Percentiles rank a stretch among this genome's conserved stretches.
Evolutionary conservation across 2,329 filamentous ascomycete genomes (phyloP).

Genomic region (Fusarium concolor): DNA sequence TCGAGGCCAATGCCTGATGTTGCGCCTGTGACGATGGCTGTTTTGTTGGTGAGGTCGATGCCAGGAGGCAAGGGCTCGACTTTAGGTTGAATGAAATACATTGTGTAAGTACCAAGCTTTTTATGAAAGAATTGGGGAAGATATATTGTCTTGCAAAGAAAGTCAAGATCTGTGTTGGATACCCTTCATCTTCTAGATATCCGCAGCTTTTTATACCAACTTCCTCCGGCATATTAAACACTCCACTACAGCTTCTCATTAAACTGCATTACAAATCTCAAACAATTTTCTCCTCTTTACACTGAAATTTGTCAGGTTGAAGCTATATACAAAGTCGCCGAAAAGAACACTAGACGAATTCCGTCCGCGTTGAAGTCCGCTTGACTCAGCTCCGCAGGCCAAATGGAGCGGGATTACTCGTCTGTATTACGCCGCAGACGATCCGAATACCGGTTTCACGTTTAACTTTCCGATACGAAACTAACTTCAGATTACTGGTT

Average conservation of each 20-base stretch:
- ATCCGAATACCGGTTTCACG: no score
- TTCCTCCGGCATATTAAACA: no score
- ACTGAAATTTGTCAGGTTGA: not conserved
- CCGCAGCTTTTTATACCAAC: not conserved
- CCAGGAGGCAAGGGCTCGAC: constrained; percentile 28
- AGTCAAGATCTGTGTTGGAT: not conserved
- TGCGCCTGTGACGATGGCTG: constrained; percentile 57
- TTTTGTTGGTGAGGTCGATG: constrained; percentile 44
- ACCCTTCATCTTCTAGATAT: not conserved
- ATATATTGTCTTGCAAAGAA: no score
- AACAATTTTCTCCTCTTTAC: not conserved
- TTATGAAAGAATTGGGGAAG: rapidly evolving
- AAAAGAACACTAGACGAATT: not conserved
- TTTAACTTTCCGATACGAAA: no score
- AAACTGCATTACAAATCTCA: not conserved
- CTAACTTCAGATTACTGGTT: no score
- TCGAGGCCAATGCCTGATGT: constrained; percentile 58
- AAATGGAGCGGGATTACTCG: no score
- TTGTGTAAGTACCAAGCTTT: not conserved
- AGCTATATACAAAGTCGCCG: not conserved
- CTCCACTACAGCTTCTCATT: no score
- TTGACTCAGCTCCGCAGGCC: not conserved
- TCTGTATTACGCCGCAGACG: not conserved
- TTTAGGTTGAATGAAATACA: constrained; percentile 24
- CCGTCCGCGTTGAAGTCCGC: constrained; percentile 6